Conservation (phyloP, 2,329 filamentous ascomycete genomes). For the Chalaropsis ovoidea region DNA sequence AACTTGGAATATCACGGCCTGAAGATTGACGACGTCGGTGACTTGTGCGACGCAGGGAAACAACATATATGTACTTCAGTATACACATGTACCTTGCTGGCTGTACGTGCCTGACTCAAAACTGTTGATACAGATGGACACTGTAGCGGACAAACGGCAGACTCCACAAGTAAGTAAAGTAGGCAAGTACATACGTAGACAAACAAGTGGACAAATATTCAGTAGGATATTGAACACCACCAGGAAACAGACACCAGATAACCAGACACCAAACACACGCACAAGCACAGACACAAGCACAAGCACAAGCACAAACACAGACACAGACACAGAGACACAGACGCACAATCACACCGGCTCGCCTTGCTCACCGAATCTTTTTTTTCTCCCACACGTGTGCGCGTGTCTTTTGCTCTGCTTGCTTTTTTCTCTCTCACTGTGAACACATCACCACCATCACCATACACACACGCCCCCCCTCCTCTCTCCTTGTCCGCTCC, state of each 20-base stretch:
- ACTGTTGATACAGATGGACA: neutral
- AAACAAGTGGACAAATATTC: too few relatives aligned
- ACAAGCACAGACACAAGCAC: neutral
- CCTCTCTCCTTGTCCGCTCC: constrained; percentile 2
- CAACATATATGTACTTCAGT: neutral
- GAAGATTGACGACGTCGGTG: neutral
- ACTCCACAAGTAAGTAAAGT: neutral
- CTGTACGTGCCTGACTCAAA: neutral
- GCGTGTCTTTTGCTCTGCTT: neutral
- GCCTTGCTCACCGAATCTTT: constrained; percentile 1
- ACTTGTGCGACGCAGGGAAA: neutral
- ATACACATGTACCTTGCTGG: neutral
- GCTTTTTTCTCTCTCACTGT: constrained; percentile 5
- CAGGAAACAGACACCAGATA: neutral
- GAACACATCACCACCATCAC: neutral
- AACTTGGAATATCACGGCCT: neutral
- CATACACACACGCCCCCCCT: constrained; percentile 1
- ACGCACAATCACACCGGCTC: neutral
- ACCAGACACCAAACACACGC: neutral
- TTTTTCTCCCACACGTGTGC: neutral
- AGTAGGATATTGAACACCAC: too few relatives aligned
- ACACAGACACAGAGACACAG: neutral
- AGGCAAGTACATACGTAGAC: too few relatives aligned
- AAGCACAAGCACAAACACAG: neutral
- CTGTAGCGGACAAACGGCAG: neutral